Conservation (phyloP, 257 asterid species). For the Misopates orontium region DNA sequence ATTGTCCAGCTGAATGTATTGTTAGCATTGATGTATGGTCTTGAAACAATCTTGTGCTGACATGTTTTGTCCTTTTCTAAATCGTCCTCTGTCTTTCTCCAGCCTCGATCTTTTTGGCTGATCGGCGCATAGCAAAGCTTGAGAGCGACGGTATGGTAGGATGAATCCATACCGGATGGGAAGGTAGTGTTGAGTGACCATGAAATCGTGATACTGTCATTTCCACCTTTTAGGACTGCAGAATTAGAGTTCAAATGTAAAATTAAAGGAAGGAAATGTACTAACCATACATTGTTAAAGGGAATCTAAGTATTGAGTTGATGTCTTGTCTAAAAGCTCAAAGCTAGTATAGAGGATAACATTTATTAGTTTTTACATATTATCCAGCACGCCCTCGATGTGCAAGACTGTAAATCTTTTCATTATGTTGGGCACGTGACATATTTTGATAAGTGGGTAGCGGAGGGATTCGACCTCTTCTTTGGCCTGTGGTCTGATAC, state of each 20-base stretch:
- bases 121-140: slow-evolving; percentile 69
- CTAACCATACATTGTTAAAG: no score
- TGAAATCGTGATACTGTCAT: slow-evolving; percentile 41
- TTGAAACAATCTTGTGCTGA: slow-evolving; percentile 44
- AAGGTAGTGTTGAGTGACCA: slow-evolving; percentile 48
- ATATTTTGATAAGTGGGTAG: no score
- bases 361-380: no score
- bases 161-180: slow-evolving; percentile 41
- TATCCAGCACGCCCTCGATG: no score
- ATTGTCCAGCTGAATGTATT: slow-evolving; percentile 45
- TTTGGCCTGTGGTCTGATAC: no score
- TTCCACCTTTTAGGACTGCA: slow-evolving; percentile 57
- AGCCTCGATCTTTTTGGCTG: slow-evolving; percentile 73
- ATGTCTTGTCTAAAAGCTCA: no score
- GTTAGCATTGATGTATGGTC: slow-evolving; percentile 42
- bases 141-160: slow-evolving; percentile 43
- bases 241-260: neutral
- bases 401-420: no score
- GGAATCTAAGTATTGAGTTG: no score
- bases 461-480: no score
- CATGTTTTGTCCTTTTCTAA: slow-evolving; percentile 70
- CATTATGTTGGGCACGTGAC: no score
- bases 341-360: no score
- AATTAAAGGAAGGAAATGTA: no score
- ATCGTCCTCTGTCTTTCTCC: slow-evolving; percentile 65